Percentiles rank a stretch among this genome's conserved stretches.
Conservation (phyloP, 164 flowering plant species). For the Annona squamosa region DNA sequence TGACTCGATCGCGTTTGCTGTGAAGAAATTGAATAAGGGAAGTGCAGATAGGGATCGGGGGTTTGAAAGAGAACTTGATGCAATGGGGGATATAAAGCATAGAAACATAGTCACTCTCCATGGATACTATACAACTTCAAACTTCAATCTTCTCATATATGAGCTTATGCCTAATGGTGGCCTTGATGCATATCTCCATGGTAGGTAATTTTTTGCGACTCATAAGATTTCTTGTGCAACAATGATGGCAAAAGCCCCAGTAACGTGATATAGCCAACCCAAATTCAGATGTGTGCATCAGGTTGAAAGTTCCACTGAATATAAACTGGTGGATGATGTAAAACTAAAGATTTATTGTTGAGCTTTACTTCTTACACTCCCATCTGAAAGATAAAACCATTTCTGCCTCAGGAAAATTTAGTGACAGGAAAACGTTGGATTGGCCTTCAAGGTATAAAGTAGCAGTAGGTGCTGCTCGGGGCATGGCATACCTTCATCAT, state of each 20-base stretch:
- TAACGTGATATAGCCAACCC: not conserved
- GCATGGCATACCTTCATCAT: slow-evolving; percentile 86
- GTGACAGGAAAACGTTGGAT: slow-evolving; percentile 46
- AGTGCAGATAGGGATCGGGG: slow-evolving; percentile 66
- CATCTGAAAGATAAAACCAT: not conserved
- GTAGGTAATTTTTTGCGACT: slow-evolving; percentile 22
- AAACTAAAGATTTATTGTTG: not conserved
- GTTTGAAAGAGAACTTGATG: slow-evolving; percentile 84
- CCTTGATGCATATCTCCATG: slow-evolving; percentile 58
- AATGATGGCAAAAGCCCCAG: not conserved
- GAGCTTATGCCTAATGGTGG: slow-evolving; percentile 97
- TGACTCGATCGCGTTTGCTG: slow-evolving; percentile 64
- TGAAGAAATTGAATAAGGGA: slow-evolving; percentile 64
- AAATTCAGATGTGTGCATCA: not conserved
- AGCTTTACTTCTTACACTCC: not conserved
- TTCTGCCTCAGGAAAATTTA: slow-evolving; percentile 47
- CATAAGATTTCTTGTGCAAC: not conserved
- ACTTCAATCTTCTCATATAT: slow-evolving; percentile 80
- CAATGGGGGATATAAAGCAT: slow-evolving; percentile 94
- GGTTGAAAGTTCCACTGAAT: not conserved
- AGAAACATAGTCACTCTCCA: slow-evolving; percentile 78
- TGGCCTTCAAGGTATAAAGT: slow-evolving; percentile 82
- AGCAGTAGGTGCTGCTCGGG: slow-evolving; percentile 88
- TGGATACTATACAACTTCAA: slow-evolving; percentile 74
- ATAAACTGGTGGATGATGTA: not conserved